Percentiles rank a stretch among this genome's conserved stretches.
Evolutionary conservation across 306 rosid genomes (phyloP).

Genomic region (Prinsepia uniflora): DNA sequence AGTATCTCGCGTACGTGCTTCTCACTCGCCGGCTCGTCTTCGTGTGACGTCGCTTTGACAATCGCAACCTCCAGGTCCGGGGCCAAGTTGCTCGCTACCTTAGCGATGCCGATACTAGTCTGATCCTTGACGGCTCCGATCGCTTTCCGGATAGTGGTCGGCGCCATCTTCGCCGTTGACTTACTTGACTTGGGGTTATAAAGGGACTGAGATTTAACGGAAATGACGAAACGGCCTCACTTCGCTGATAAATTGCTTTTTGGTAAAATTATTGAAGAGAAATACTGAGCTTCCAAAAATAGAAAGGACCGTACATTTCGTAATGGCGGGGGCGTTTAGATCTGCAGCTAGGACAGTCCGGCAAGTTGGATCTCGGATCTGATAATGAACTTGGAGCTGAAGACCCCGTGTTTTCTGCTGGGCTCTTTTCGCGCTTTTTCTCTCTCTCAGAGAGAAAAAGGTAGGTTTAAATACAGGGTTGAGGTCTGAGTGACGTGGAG

Average conservation of each 20-base stretch:
- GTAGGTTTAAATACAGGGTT: constrained; percentile 14
- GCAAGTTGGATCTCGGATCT: constrained; percentile 15
- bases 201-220: neutral
- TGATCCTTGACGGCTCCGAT: constrained; percentile 98
- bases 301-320: constrained; percentile 12
- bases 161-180: constrained; percentile 52
- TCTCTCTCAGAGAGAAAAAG: neutral
- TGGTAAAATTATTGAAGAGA: neutral
- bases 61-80: constrained; percentile 97
- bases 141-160: constrained; percentile 94
- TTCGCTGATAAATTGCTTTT: neutral
- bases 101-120: constrained; percentile 96
- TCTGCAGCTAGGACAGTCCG: constrained; percentile 29
- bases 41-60: constrained; percentile 92
- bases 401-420: neutral
- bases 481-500: constrained; percentile 19
- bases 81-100: constrained; percentile 87
- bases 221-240: constrained; percentile 3
- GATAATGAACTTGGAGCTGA: constrained; percentile 6
- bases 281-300: constrained; percentile 3
- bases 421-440: neutral
- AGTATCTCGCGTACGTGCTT: constrained; percentile 74
- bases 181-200: constrained; percentile 8
- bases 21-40: constrained; percentile 91
- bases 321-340: constrained; percentile 33